Conservation (phyloP, 331 rosid genomes). For the Dryas integrifolia region DNA sequence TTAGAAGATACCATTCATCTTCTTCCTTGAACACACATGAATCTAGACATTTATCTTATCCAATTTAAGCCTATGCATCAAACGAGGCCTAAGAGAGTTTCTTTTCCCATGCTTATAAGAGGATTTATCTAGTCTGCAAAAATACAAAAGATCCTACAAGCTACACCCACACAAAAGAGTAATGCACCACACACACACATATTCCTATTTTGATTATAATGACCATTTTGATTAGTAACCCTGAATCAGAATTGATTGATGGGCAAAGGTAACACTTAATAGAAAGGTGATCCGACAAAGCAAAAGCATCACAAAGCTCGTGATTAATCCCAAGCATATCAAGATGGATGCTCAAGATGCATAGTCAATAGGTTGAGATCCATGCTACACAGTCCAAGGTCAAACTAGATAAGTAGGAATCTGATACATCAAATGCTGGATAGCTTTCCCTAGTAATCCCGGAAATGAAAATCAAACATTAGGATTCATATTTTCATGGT, state of each 20-base stretch:
- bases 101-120: background rate
- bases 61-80: too few species aligned
- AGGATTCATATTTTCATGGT: background rate
- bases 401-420: background rate
- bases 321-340: background rate
- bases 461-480: background rate
- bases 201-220: too few species aligned
- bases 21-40: too few species aligned
- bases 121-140: background rate
- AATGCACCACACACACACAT: background rate
- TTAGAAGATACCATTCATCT: too few species aligned
- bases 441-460: conserved; percentile 8
- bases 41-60: too few species aligned
- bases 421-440: background rate
- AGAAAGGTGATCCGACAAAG: background rate
- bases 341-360: conserved; percentile 3
- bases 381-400: conserved; percentile 4
- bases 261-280: conserved; percentile 14
- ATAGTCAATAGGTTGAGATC: conserved; percentile 4
- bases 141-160: background rate
- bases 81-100: background rate
- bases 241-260: background rate
- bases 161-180: background rate
- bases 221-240: background rate
- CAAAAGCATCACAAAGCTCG: conserved; percentile 13